Evolutionary conservation across 2,329 filamentous ascomycete genomes (phyloP).

Genomic region (Nigrograna mackinnonii): DNA sequence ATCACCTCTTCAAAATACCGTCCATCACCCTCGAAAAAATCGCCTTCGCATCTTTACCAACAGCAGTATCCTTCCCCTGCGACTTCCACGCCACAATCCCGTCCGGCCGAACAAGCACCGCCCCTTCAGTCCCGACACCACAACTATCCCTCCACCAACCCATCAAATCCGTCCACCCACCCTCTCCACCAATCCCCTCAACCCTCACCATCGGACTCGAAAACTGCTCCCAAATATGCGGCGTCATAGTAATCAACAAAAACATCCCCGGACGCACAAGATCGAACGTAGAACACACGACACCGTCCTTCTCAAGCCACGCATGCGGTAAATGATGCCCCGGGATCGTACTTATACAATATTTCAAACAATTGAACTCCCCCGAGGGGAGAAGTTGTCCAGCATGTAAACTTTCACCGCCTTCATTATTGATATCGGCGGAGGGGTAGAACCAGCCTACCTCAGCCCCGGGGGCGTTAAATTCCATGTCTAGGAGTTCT

Average conservation of each 20-base stretch:
- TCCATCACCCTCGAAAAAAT: too few species aligned
- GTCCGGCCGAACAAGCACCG: neutral
- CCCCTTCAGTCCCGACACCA: neutral
- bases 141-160: neutral
- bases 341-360: constrained; percentile 28
- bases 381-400: constrained; percentile 16
- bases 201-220: neutral
- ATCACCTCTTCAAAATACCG: too few species aligned
- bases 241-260: too few species aligned
- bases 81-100: neutral
- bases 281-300: neutral
- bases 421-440: constrained; percentile 21
- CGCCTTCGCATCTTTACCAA: too few species aligned
- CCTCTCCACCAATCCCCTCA: neutral
- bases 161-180: neutral
- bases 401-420: constrained; percentile 16
- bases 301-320: constrained; percentile 21
- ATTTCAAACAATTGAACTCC: constrained; percentile 14
- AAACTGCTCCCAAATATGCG: neutral
- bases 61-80: too few species aligned
- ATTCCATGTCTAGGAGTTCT: constrained; percentile 34
- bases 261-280: neutral
- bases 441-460: constrained; percentile 41
- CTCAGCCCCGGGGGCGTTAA: constrained; percentile 36
- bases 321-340: constrained; percentile 38